Base-by-base conservation (phyloP, 1,139 yeast genomes). In the Hanseniaspora sp. region DNA sequence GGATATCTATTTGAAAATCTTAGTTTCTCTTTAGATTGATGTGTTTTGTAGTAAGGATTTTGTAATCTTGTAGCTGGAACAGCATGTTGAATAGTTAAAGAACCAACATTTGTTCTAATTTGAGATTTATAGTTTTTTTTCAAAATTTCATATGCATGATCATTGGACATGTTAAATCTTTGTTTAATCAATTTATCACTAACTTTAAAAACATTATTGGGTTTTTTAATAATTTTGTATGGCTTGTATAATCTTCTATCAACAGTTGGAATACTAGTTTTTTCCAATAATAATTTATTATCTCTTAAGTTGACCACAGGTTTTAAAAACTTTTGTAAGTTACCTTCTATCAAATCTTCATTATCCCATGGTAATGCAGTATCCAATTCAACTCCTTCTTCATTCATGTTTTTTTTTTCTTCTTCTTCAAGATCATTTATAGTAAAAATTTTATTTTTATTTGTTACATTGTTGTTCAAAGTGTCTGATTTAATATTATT, bases 61-160 rank as follows among this genome's bases (percentile, higher is more conserved):
- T 94, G 98, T 51, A 94, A 72, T 54, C 95, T 74, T 41, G 82
- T 67, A 0, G 98, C 96, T 2, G 96, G 95, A 62, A 82, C 76
- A 0, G 96, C 80, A 67, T 94, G 98, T 62, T 94, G 98, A 58
- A 94, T 88, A 56, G 79, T 83, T 59, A 94, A 74, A 60, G 92
- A 87, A 56, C 97, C 95, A 63, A 94, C 82, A 23, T 95, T 95
- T 6, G 95, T 82, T 67, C 99, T 81, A 39, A 92, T 87, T 71
- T 87, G 90, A 48, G 95, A 82, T 64, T 87, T 95, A 66, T 90
- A 88, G 62, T 88, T 90, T 58, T 82, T 85, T 64, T 84, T 85
- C 62, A 94, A 73, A 56, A 83, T 69, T 57, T 86, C 95, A 66
- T 94, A 94, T 48, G 84, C 86, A 46, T 78, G 76, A 67, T 94